phyloP scores from a whole-genome alignment of 2,329 filamentous ascomycete species.

The Cadophora sp. region DNA sequence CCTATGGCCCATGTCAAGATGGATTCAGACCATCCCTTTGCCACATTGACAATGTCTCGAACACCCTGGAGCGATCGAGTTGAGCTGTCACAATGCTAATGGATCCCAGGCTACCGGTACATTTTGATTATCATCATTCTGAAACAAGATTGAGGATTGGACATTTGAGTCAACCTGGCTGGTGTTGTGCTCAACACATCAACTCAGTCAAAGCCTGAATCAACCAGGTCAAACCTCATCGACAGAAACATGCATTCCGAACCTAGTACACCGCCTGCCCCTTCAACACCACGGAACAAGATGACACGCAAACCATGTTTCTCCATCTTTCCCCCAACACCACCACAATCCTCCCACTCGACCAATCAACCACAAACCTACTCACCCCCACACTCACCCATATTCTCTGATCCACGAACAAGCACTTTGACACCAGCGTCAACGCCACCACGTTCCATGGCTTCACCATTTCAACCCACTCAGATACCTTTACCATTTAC shows the following conservation, averaged over 20 bases:
- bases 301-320: constrained; percentile 3
- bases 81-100: no score
- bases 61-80: no score
- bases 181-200: neutral
- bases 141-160: no score
- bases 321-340: neutral
- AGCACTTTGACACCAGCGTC: constrained; percentile 2
- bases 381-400: neutral
- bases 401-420: neutral
- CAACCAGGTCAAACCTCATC: neutral
- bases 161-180: no score
- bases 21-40: neutral
- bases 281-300: neutral
- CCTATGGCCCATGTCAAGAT: neutral
- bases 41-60: neutral
- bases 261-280: neutral
- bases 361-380: neutral
- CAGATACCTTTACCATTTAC: neutral
- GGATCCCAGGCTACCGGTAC: no score
- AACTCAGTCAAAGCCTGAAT: neutral
- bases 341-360: constrained; percentile 4
- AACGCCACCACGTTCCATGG: neutral
- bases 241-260: neutral
- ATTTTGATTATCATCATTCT: no score
- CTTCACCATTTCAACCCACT: neutral